phyloP scores from a whole-genome alignment of 2,329 filamentous ascomycete species.

The Hypoxylon sp. region DNA sequence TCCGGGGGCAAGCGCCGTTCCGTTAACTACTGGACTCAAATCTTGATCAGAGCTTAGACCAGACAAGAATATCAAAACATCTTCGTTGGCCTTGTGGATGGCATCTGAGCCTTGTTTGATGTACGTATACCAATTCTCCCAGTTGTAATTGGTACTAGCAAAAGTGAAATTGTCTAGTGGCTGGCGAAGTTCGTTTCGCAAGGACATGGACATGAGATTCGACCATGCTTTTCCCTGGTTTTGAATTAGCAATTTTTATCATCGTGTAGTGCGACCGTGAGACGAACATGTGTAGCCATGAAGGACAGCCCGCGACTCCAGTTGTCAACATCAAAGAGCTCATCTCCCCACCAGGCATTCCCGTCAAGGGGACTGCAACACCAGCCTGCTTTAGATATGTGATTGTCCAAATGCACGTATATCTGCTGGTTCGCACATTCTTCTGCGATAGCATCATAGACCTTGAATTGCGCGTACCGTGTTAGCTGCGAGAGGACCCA shows the following conservation, averaged over 20 bases:
- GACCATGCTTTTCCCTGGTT: constrained; percentile 56
- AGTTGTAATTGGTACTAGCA: constrained; percentile 56
- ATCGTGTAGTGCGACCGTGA: neutral
- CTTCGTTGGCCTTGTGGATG: constrained; percentile 59
- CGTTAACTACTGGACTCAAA: constrained; percentile 59
- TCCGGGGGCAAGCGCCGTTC: constrained; percentile 56
- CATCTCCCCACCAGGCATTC: constrained; percentile 70
- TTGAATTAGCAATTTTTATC: constrained; percentile 8
- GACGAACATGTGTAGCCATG: constrained; percentile 62
- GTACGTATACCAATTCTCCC: constrained; percentile 63
- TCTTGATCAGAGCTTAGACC: constrained; percentile 65
- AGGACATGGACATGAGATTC: constrained; percentile 57
- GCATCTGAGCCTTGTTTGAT: constrained; percentile 59
- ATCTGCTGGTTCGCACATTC: constrained; percentile 64
- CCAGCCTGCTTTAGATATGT: constrained; percentile 66
- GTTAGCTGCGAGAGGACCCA: constrained; percentile 1
- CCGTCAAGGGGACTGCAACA: constrained; percentile 64
- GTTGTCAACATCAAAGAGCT: constrained; percentile 63
- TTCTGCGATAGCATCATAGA: constrained; percentile 69
- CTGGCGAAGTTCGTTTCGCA: constrained; percentile 62
- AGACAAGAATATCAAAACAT: constrained; percentile 65
- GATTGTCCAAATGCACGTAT: constrained; percentile 68
- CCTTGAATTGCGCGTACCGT: constrained; percentile 44
- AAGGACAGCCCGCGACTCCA: constrained; percentile 68
- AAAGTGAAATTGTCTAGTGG: constrained; percentile 48